Base-by-base conservation (phyloP, 164 flowering plant genomes). In the Magnolia changhungtana region DNA sequence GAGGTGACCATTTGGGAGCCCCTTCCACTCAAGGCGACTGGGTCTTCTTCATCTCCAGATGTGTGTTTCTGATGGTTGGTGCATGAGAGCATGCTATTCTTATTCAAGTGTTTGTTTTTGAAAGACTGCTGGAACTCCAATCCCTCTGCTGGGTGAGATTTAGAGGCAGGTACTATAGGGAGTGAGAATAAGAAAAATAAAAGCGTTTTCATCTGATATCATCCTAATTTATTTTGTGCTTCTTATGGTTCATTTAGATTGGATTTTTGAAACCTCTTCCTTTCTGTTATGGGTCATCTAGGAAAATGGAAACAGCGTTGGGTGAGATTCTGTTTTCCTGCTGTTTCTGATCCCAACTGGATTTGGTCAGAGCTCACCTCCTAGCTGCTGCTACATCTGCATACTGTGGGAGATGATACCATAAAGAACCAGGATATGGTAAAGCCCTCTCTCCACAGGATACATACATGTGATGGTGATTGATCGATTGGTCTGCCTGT, bases 21-120 rank as follows among this genome's bases (percentile, higher is more conserved):
- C 9, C 79, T 81, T 37, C 72, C 76, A 4, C 51, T 74, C 63
- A 75, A 74, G 74, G 75, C 67, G 23, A 50, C 78, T 24, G 70
- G 72, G 1, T 20, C 69, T 0, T 4, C 78, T 63, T 72, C 84
- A 14, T 16, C 68, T 11, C 29, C 65, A 8, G 76, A 70, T 76
- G 80, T 85, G 52, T 85, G 88, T 67, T 77, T 71, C 55, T 83
- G 78, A 82, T 31, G 50, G 8, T 67, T 10, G 45, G 45, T 70
- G 20, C 71, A 14, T 23, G 31, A 5, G 11, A 29, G 31, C 18
- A 19, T 6, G 8, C 50, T 29, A 19, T 24, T 68, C 9, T n/a
- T 29, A 68, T 68, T 14, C 18, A 11, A 29, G 2, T 31, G 67
- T 68, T 7, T 24, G n/a, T 16, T 27, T 31, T 29, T 6, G 19